Evolutionary conservation across 2,329 filamentous ascomycete genomes (phyloP), one percentile per base, ranked within the genome.

Genomic region (Apiospora arundinis): DNA sequence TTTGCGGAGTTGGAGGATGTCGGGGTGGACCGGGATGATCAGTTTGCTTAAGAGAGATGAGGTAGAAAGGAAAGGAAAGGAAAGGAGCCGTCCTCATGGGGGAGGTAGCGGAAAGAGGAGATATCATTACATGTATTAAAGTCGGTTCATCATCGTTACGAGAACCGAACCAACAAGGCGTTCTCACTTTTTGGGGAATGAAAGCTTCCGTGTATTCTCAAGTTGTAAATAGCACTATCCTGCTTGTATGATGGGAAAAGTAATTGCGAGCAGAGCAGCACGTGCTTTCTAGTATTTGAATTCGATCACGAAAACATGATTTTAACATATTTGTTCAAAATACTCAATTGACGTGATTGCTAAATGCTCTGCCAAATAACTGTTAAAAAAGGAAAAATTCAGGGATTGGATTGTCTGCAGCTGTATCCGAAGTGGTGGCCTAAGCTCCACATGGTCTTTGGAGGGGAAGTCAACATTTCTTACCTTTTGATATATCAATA

Each of bases 1-100:
- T 99, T 99, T 84, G 94, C 95, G 0, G 95, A 99, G 85, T 83
- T 99, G 80, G 96, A 99, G 84, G 95, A 99, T 82, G 93, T 97
- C 56, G 97, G 95, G 90, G 95, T 98, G 66, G 96, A 99, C 82
- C 88, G 95, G 78, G 90, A 90, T 74, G 95, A 99, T 85, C 95
- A 95, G 81, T 97, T 99, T 85, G 95, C 94, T 77, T 98, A 89
- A 87, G 49, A 3, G 11, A 12, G 32, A 32, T 4, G 32, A 32
- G 32, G 32, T 6, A 40, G 14, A 44, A n/a, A 23, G 48, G 45
- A 56, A 40, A 21, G n/a, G n/a, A 28, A 23, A 68, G 9, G 18
- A 68, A 32, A n/a, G n/a, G n/a, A n/a, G n/a, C n/a, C n/a, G n/a
- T n/a, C n/a, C n/a, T 32, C 3, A 32, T 32, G 32, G 23, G n/a